These are phyloP conservation scores for Camellia lanceoleosa DNA, from an alignment of 148 eudicot genomes.

Conservation along the genomic window DNA sequence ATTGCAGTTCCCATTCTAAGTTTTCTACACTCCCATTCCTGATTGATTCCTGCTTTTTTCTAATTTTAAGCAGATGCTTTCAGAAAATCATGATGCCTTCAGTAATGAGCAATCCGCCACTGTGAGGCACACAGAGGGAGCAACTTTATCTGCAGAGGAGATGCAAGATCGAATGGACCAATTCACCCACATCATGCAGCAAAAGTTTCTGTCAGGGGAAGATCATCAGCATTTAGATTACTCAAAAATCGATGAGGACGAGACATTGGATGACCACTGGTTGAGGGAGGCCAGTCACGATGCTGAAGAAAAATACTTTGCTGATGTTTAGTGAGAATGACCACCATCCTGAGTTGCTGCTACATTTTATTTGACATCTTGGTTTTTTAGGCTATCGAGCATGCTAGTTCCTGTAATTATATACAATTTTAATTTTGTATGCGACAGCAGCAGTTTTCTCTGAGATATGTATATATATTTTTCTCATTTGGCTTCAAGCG, in stretches of 20 bases:
- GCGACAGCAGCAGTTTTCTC: background rate
- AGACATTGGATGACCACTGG: conserved; percentile 94
- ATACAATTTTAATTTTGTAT: background rate
- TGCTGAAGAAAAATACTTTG: conserved; percentile 93
- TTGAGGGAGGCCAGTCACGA: conserved; percentile 76
- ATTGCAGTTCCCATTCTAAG: background rate
- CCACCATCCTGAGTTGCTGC: background rate
- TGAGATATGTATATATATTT: background rate
- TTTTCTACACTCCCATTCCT: background rate
- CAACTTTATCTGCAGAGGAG: conserved; percentile 52
- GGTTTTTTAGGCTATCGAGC: background rate
- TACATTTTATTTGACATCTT: background rate
- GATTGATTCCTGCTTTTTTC: background rate
- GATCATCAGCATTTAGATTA: conserved; percentile 81
- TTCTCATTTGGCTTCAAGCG: background rate
- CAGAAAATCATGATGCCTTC: background rate
- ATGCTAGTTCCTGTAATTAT: background rate
- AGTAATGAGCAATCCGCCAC: conserved; percentile 19
- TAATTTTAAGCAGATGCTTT: conserved; percentile 8
- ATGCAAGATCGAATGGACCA: conserved; percentile 88
- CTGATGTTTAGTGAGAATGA: conserved; percentile 42
- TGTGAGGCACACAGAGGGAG: conserved; percentile 25
- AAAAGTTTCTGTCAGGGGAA: conserved; percentile 81
- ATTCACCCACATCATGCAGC: conserved; percentile 76
- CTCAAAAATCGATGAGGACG: conserved; percentile 75